phyloP scores from a whole-genome alignment of 371 early-diverging fungal genomes.

The Capillidium rhysosporum region DNA sequence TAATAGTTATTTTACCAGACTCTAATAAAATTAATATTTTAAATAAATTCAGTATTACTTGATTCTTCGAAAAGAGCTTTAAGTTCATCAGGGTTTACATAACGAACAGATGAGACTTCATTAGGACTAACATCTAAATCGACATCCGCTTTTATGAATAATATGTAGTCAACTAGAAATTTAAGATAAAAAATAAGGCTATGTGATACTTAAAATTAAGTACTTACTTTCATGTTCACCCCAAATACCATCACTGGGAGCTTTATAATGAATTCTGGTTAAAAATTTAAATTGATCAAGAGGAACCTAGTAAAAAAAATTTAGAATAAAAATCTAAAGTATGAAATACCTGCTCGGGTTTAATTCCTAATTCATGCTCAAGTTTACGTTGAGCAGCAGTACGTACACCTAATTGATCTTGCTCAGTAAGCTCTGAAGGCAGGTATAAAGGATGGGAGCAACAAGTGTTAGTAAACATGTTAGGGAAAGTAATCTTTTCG shows the following conservation, averaged over 20 bases:
- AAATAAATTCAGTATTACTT: conserved; percentile 11
- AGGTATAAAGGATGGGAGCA: conserved; percentile 87
- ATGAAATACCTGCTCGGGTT: conserved; percentile 22
- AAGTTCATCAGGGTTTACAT: conserved; percentile 59
- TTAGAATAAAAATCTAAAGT: not conserved
- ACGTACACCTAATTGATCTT: conserved; percentile 54
- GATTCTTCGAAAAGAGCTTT: conserved; percentile 40
- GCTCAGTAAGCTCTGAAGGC: conserved; percentile 59
- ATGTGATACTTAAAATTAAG: conserved; percentile 7
- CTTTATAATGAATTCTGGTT: conserved; percentile 86
- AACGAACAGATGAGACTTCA: conserved; percentile 55
- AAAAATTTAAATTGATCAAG: conserved; percentile 67
- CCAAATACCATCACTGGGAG: conserved; percentile 88
- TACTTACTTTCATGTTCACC: conserved; percentile 83
- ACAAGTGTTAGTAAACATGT: conserved; percentile 92
- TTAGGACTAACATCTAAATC: conserved; percentile 45
- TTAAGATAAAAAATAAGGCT: not conserved
- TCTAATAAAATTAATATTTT: not conserved
- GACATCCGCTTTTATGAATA: conserved; percentile 55
- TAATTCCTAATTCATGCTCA: conserved; percentile 88
- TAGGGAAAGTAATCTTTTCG: conserved; percentile 96
- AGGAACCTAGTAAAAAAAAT: conserved; percentile 21
- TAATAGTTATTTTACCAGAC: conserved; percentile 34
- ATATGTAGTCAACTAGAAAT: conserved; percentile 62
- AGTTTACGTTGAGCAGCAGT: conserved; percentile 78